Evolutionary conservation across 768 basidiomycete genomes (phyloP).

Genomic region (Gloeopeniophorella convolvens): DNA sequence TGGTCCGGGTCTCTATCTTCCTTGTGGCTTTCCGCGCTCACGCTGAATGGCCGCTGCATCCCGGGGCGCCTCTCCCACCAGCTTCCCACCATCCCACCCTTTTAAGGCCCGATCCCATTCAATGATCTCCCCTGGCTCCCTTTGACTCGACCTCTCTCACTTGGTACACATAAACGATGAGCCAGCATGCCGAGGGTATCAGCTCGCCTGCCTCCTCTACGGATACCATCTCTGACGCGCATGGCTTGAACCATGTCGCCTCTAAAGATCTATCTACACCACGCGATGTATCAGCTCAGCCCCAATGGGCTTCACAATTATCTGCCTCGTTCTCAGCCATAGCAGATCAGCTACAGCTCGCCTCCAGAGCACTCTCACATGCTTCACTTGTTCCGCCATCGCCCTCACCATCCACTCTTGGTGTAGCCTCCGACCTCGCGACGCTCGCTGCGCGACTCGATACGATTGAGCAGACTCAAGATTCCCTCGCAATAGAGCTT

Average conservation of each 20-base stretch:
- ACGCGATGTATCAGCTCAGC: too few species aligned
- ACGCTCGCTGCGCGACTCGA: slow-evolving; percentile 27
- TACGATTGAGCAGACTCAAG: slow-evolving; percentile 31
- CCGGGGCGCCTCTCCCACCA: too few species aligned
- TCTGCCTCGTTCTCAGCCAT: slow-evolving; percentile 35
- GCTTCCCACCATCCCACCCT: too few species aligned
- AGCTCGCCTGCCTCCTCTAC: slow-evolving; percentile 3
- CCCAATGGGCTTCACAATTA: slow-evolving; percentile 18
- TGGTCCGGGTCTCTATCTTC: too few species aligned
- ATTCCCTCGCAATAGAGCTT: slow-evolving; percentile 28
- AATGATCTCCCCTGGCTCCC: too few species aligned
- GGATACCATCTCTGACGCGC: slow-evolving; percentile 1
- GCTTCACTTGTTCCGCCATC: slow-evolving; percentile 23
- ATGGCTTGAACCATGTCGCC: background rate
- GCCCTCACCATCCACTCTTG: slow-evolving; percentile 8
- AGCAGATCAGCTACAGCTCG: slow-evolving; percentile 35
- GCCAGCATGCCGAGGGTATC: too few species aligned
- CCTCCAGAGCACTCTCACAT: slow-evolving; percentile 33
- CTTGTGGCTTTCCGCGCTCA: too few species aligned
- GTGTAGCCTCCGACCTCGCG: slow-evolving; percentile 9
- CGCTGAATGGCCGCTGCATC: too few species aligned
- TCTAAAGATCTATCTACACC: too few species aligned
- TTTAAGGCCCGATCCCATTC: too few species aligned
- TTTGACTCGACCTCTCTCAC: too few species aligned
- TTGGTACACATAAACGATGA: too few species aligned